phyloP scores from a whole-genome alignment of 371 early-diverging fungal genomes.

The Rhizopus stolonifer region DNA sequence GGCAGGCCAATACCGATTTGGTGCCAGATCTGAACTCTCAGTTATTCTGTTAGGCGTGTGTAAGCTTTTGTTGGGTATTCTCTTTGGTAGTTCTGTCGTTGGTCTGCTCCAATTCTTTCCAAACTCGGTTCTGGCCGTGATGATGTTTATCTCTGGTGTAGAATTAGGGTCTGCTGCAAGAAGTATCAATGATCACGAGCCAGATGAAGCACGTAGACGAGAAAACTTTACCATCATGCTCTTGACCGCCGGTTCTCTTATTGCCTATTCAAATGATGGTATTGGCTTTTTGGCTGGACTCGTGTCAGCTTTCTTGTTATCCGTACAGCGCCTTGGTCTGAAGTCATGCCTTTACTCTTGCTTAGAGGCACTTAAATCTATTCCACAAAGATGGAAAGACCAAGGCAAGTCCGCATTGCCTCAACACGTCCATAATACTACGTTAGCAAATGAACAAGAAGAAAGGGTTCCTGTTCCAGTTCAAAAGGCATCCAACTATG shows the following conservation, averaged over 20 bases:
- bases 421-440: neutral
- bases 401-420: constrained; percentile 2
- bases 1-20: constrained; percentile 92
- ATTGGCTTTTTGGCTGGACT: constrained; percentile 78
- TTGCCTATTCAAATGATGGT: constrained; percentile 80
- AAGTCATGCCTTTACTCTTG: constrained; percentile 16
- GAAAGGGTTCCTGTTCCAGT: neutral
- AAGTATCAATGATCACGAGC: constrained; percentile 49
- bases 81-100: constrained; percentile 81
- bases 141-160: constrained; percentile 82
- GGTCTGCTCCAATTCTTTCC: constrained; percentile 73
- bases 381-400: constrained; percentile 28
- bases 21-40: constrained; percentile 83
- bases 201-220: constrained; percentile 38
- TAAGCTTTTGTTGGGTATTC: constrained; percentile 75
- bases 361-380: constrained; percentile 2
- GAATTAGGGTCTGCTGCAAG: constrained; percentile 65
- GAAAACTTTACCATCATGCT: constrained; percentile 71
- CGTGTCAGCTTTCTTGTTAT: constrained; percentile 45
- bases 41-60: constrained; percentile 72
- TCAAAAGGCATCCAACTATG: neutral
- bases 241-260: constrained; percentile 65
- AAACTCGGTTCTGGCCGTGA: constrained; percentile 75
- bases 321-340: constrained; percentile 40
- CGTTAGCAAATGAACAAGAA: neutral